Base-by-base conservation (phyloP, 139 green algal species). In the Pseudopediastrum boryanum region DNA sequence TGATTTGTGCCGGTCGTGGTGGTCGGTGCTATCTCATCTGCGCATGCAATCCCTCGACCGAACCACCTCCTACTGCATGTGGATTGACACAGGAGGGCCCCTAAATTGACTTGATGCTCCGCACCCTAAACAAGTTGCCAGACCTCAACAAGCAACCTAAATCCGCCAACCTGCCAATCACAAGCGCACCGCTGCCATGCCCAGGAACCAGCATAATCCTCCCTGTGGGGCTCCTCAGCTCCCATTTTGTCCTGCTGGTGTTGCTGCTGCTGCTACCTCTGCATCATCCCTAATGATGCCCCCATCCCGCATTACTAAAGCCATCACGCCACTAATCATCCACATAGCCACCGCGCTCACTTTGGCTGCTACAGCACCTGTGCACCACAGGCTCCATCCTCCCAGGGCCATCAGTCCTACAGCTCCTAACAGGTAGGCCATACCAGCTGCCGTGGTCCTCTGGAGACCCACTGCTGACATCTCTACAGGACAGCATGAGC, bases 391-490 rank as follows among this genome's bases (percentile, higher is more conserved):
- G 41, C 46, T 50, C 42, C 69, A 74, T 36, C 79, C 83, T 13
- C 64, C 79, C 46, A 74, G 62, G 8, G 86, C 42, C 12, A 91
- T 50, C 38, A 69, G 79, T n/a, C 59, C 71, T 31, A 90, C 73
- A 8, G 72, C 51, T n/a, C 41, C 59, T 29, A 19, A 35, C 16
- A 88, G 65, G 12, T 72, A 39, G 13, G 74, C 77, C 35, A 82
- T 70, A 12, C 83, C 84, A 1, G 54, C 25, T 0, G 67, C 33
- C 29, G 58, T 85, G 48, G 75, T 89, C 27, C 54, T 48, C 67
- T 91, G 46, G 31, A 85, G 72, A 8, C 89, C 86, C 23, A 93
- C 82, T 29, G 78, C 36, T 61, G 87, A 86, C 89, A 93, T 93
- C 19, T 71, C 89, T 92, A 83, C 63, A 59, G 35, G 31, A 56